Conservation (phyloP, 192 early-diverging fungal genomes). For the Coemansia asiatica region DNA sequence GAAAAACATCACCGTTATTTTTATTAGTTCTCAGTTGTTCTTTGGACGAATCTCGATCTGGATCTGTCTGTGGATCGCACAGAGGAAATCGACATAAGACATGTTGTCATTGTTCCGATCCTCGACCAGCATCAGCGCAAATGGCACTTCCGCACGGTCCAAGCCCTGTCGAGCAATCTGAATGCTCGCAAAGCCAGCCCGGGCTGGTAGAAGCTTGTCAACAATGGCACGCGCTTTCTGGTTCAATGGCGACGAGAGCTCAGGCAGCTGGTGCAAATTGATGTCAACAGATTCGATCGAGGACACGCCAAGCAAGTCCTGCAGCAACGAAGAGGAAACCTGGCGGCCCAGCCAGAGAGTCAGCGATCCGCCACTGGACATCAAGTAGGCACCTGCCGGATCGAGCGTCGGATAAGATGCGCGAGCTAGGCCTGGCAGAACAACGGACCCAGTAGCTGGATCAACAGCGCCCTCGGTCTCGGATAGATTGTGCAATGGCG, state of each 20-base stretch:
- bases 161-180: constrained; percentile 82
- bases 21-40: constrained; percentile 27
- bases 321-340: constrained; percentile 61
- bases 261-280: constrained; percentile 59
- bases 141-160: constrained; percentile 80
- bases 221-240: constrained; percentile 67
- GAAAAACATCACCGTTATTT: constrained; percentile 54
- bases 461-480: constrained; percentile 54
- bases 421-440: constrained; percentile 67
- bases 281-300: constrained; percentile 70
- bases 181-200: constrained; percentile 65
- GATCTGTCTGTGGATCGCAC: constrained; percentile 83
- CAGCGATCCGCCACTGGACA: constrained; percentile 79
- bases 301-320: constrained; percentile 78
- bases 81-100: constrained; percentile 93
- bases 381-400: constrained; percentile 73
- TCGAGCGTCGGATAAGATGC: constrained; percentile 77
- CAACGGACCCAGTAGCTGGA: constrained; percentile 56
- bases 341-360: constrained; percentile 88
- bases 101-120: constrained; percentile 86
- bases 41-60: constrained; percentile 68
- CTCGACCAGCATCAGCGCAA: constrained; percentile 76
- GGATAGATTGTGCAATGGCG: constrained; percentile 66
- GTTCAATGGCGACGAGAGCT: constrained; percentile 63
- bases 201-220: constrained; percentile 61